Base-by-base conservation (phyloP, 768 basidiomycete genomes). In the Amanita rubescens region DNA sequence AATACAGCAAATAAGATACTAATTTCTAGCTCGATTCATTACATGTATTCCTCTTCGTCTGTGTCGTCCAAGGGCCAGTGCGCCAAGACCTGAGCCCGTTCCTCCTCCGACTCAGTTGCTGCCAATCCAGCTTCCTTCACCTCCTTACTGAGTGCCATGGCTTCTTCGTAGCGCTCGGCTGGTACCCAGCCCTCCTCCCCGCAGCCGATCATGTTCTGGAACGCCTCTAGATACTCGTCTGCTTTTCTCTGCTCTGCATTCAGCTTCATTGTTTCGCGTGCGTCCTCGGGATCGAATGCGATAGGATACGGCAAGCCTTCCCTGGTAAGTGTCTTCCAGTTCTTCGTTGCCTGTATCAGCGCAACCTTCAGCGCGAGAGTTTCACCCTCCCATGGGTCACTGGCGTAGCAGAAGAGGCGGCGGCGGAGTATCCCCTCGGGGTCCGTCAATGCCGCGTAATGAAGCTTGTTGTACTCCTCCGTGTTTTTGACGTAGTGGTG, bases 331-430 rank as follows among this genome's bases (percentile, higher is more conserved):
- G 9, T 58, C 65, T 67, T 65, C 76, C 76, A 78, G 0, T 53
- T 64, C 60, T 77, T 57, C 58, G 66, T 71, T 55, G 69, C 75
- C 45, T 70, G 47, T 58, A 79, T 75, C 1, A 81, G 73, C 56
- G 67, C 60, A 65, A 55, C 60, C 68, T 78, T 78, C 64, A 80
- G 69, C 46, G 51, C 69, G 66, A 64, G 60, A 57, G 74, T 75
- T 59, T 80, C 77, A 54, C 75, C 78, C 63, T 76, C 75, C 78
- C 78, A 81, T 7, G 69, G 73, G 52, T 48, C 61, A 65, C 77
- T 44, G 48, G 79, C 74, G 38, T 72, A 59, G 51, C 43, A 0
- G 69, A 75, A 78, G 55, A 80, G 73, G 55, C 72, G 71, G 62
- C 65, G 17, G 61, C 60, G 63, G 66, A 78, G 60, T 58, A 62